These are phyloP conservation scores for Grammothele lineata DNA, from an alignment of 768 basidiomycete genomes.

Conservation along the genomic window DNA sequence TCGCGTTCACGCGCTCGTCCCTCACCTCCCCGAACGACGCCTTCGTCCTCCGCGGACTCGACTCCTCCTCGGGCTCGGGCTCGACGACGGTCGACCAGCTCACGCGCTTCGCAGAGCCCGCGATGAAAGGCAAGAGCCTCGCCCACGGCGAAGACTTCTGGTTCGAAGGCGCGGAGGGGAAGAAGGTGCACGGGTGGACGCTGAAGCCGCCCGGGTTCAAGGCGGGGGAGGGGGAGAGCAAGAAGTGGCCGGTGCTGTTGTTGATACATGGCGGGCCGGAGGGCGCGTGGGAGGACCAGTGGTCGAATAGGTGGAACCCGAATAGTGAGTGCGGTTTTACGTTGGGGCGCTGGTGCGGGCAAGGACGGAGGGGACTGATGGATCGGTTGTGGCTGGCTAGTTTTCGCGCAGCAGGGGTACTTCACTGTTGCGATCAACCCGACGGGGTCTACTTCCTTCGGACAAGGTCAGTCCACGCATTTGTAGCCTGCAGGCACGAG, in stretches of 20 bases:
- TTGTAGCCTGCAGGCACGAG: no score
- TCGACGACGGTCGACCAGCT: slow-evolving; percentile 46
- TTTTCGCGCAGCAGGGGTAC: slow-evolving; percentile 84
- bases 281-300: slow-evolving; percentile 85
- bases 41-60: slow-evolving; percentile 53
- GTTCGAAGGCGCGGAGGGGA: slow-evolving; percentile 80
- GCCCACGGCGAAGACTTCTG: slow-evolving; percentile 75
- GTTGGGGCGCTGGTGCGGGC: background rate
- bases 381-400: slow-evolving; percentile 2
- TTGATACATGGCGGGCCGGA: slow-evolving; percentile 85
- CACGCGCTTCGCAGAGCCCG: slow-evolving; percentile 58
- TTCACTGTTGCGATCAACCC: slow-evolving; percentile 87
- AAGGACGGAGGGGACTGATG: no score
- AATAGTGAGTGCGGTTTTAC: slow-evolving; percentile 56
- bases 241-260: slow-evolving; percentile 77
- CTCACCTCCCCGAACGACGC: slow-evolving; percentile 79
- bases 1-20: slow-evolving; percentile 72
- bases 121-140: slow-evolving; percentile 55
- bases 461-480: slow-evolving; percentile 48
- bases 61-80: slow-evolving; percentile 21
- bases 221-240: slow-evolving; percentile 51
- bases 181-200: slow-evolving; percentile 80
- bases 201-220: slow-evolving; percentile 78
- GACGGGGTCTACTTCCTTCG: slow-evolving; percentile 91
- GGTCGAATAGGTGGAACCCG: slow-evolving; percentile 92